Base-by-base conservation (phyloP, 192 early-diverging fungal species). In the Paraglomus occultum region DNA sequence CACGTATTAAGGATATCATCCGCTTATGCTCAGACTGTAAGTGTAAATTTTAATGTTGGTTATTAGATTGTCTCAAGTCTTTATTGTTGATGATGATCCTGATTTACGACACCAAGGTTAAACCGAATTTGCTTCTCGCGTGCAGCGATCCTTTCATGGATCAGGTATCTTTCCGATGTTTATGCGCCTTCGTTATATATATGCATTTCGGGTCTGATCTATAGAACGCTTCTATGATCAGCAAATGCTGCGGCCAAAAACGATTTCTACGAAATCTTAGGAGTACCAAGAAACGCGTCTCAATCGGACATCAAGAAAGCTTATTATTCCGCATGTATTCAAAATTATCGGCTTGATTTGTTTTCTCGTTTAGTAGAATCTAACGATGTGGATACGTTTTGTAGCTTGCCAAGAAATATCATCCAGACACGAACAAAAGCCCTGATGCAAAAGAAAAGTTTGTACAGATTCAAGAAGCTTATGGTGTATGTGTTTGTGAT, bases 351-450 rank as follows among this genome's bases (percentile, higher is more conserved):
- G 15, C 63, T 71, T 51, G 40, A 42, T 60, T 53, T 51, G 18
- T 5, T 23, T 6, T 9, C 39, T 23, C n/a, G n/a, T 76, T 58
- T 48, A 18, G 8, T 51, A 10, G 20, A 23, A 66, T n/a, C 44
- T 43, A 12, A 71, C 46, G 10, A 48, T 51, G 44, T 61, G 18
- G 20, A 38, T 53, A 51, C 0, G 17, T 18, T 68, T 38, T 52
- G 0, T 77, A 92, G 86, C 84, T 98, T 59, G 97, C 97, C 20
- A 96, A 97, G 76, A 87, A 97, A 77, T 98, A 90, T 80, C 97
- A 99, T 74, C 97, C 97, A 1, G 97, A 99, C 71, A 96, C 97
- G 15, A 98, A 95, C 87, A 97, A 98, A 73, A 91, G 90, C 42
- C 79, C 88, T 42, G 83, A 82, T 8, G 92, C 97, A 39, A 92